phyloP scores from a whole-genome alignment of 345 rosid genomes.

The Murraya paniculata region DNA sequence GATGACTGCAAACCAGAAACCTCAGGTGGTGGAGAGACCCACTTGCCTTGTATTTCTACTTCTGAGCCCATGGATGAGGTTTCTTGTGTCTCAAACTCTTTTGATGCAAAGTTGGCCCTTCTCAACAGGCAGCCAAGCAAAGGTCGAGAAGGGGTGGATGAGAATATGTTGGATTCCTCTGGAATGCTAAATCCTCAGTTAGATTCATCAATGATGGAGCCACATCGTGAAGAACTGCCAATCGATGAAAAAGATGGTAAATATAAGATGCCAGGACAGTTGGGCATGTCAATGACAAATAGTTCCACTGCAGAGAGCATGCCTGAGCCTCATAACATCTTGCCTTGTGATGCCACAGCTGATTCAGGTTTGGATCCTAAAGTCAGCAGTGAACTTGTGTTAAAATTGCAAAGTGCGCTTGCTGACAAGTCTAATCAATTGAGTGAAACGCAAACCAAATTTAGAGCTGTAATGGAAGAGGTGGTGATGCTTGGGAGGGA shows the following conservation, averaged over 20 bases:
- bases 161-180: conserved; percentile 92
- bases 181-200: conserved; percentile 60
- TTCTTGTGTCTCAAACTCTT: conserved; percentile 75
- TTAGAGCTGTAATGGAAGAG: conserved; percentile 73
- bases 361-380: conserved; percentile 40
- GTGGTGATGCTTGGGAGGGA: conserved; percentile 61
- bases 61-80: conserved; percentile 95
- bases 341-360: conserved; percentile 41
- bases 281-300: conserved; percentile 66
- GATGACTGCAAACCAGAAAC: conserved; percentile 44
- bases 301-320: conserved; percentile 92
- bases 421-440: conserved; percentile 57
- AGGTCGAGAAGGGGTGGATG: conserved; percentile 89
- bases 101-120: conserved; percentile 47
- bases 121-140: conserved; percentile 63
- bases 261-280: conserved; percentile 52
- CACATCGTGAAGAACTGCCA: conserved; percentile 55
- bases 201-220: conserved; percentile 88
- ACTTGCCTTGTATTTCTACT: conserved; percentile 43
- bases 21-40: conserved; percentile 42
- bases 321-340: conserved; percentile 43
- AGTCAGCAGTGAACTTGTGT: conserved; percentile 35
- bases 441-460: conserved; percentile 64
- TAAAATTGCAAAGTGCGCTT: conserved; percentile 55
- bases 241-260: conserved; percentile 55